These are phyloP conservation scores for Bothia castanella DNA, from an alignment of 1,284 basidiomycete genomes.

Conservation along the genomic window DNA sequence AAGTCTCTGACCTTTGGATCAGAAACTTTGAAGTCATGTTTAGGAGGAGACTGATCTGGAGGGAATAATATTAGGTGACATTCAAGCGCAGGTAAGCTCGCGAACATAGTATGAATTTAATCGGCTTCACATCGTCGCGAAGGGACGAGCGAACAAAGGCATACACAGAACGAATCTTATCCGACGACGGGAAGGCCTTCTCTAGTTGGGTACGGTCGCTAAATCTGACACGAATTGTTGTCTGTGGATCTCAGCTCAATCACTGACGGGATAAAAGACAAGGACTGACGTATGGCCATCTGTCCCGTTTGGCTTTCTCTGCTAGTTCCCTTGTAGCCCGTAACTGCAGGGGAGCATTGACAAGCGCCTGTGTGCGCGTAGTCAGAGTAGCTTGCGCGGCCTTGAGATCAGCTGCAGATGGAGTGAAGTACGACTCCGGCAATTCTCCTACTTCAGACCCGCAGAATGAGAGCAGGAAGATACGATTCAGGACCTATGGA, in stretches of 20 bases:
- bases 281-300: conserved; percentile 65
- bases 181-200: conserved; percentile 66
- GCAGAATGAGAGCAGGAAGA: conserved; percentile 7
- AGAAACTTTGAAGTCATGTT: conserved; percentile 74
- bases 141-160: conserved; percentile 75
- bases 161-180: conserved; percentile 78
- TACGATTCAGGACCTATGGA: conserved; percentile 15
- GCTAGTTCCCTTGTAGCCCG: conserved; percentile 64
- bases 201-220: conserved; percentile 82
- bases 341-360: conserved; percentile 73
- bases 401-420: conserved; percentile 71
- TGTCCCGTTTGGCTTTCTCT: conserved; percentile 56
- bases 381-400: conserved; percentile 62
- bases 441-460: conserved; percentile 38
- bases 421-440: conserved; percentile 72
- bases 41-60: conserved; percentile 75
- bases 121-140: conserved; percentile 64
- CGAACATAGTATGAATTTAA: conserved; percentile 81
- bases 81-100: conserved; percentile 12
- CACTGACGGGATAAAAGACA: not conserved
- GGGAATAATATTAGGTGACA: not conserved
- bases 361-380: conserved; percentile 61
- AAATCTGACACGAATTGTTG: conserved; percentile 78
- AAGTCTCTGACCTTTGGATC: conserved; percentile 68
- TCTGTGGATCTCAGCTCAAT: conserved; percentile 42